Percentiles rank a stretch among this genome's conserved stretches.
phyloP scores from a whole-genome alignment of 2,329 filamentous ascomycete species.

The Beauveria sp. region DNA sequence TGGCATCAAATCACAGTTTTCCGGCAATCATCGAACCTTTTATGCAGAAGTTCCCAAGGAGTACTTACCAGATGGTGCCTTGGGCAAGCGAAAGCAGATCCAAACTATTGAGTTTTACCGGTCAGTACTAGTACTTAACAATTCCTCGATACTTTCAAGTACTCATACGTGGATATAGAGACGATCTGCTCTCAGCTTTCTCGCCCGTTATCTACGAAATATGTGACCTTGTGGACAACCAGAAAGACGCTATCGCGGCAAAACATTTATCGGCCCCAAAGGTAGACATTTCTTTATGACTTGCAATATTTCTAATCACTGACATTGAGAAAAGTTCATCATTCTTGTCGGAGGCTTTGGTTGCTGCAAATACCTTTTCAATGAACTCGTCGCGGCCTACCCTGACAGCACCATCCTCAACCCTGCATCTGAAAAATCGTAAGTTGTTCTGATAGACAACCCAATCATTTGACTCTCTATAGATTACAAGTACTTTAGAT shows the following conservation, averaged over 20 bases:
- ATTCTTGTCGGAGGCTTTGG: conserved; percentile 34
- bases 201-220: conserved; percentile 17
- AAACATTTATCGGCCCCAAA: neutral
- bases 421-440: conserved; percentile 24
- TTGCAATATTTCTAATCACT: neutral
- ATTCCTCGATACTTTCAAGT: too few relatives aligned
- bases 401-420: conserved; percentile 22
- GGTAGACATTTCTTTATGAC: neutral
- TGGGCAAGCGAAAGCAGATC: neutral
- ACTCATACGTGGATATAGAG: conserved; percentile 6
- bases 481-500: neutral
- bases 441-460: conserved; percentile 8
- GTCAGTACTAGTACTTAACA: neutral
- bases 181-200: conserved; percentile 20
- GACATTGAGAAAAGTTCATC: conserved; percentile 21
- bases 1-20: conserved; percentile 19
- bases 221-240: conserved; percentile 16
- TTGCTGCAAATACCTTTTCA: conserved; percentile 21
- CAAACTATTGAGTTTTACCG: neutral
- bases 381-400: conserved; percentile 9
- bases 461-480: fast-evolving
- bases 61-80: neutral
- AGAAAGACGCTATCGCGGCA: conserved; percentile 12
- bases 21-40: conserved; percentile 14
- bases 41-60: conserved; percentile 14